These are phyloP conservation scores for Aspergillus sclerotiicarbonarius DNA, from an alignment of 495 filamentous ascomycete genomes.

Conservation along the genomic window DNA sequence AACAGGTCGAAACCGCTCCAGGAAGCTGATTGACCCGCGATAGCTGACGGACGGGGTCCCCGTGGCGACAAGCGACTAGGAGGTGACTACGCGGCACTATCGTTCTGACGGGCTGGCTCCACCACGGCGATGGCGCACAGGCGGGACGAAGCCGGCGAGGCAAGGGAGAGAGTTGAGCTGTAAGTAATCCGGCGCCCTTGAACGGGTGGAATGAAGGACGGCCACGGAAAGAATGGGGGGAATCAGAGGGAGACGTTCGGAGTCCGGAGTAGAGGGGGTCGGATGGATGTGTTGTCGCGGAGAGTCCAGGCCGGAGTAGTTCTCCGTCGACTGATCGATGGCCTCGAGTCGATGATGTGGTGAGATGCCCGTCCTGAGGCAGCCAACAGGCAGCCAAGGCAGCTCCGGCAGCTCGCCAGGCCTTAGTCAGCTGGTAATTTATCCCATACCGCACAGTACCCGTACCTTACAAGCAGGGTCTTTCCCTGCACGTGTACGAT, in stretches of 20 bases:
- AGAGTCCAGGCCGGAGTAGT: neutral
- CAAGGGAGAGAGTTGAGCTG: neutral
- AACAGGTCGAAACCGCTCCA: neutral
- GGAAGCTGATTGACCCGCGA: neutral
- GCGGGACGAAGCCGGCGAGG: neutral
- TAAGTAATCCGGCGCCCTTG: neutral
- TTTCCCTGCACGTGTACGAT: no score
- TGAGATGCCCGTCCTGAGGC: neutral
- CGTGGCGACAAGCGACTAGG: constrained; percentile 6
- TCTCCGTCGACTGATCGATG: neutral
- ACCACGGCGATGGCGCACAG: constrained; percentile 1
- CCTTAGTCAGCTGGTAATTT: no score
- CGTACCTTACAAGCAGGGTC: no score
- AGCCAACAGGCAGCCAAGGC: neutral
- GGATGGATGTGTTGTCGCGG: neutral
- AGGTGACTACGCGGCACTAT: neutral
- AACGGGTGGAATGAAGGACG: neutral
- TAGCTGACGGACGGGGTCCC: neutral
- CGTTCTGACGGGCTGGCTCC: constrained; percentile 5
- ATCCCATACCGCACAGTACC: no score
- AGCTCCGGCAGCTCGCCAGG: no score
- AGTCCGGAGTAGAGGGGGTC: no score
- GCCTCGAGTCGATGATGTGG: neutral
- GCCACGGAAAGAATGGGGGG: neutral
- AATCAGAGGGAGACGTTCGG: neutral